Percentiles rank a stretch among this genome's conserved stretches.
phyloP scores from a whole-genome alignment of 768 basidiomycete species.

The Leccinum pellstonianum region DNA sequence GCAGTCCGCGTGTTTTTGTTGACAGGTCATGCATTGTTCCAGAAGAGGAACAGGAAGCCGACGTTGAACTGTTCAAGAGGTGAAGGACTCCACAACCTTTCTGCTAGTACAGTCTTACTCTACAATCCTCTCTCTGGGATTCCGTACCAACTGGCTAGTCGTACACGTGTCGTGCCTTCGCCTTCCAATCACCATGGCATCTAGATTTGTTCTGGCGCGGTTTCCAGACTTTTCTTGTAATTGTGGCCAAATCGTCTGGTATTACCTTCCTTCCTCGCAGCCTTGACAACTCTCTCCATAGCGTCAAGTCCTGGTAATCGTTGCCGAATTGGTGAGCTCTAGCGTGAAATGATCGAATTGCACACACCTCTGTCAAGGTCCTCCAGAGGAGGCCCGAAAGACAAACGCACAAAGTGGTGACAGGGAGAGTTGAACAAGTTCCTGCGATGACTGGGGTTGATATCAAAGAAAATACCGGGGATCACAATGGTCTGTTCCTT shows the following conservation, averaged over 20 bases:
- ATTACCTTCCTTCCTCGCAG: constrained; percentile 56
- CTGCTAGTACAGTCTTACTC: background rate
- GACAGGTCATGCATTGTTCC: constrained; percentile 80
- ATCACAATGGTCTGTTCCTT: constrained; percentile 91
- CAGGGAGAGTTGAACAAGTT: constrained; percentile 90
- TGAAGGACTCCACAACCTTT: background rate
- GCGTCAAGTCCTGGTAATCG: constrained; percentile 68
- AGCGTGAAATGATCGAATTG: background rate
- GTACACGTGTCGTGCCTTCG: background rate
- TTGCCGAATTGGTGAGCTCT: background rate
- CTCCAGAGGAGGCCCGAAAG: constrained; percentile 79
- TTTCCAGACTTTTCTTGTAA: constrained; percentile 59
- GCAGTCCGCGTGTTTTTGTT: constrained; percentile 47
- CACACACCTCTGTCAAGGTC: constrained; percentile 71
- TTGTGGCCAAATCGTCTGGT: constrained; percentile 65
- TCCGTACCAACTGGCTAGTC: background rate
- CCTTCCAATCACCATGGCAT: background rate
- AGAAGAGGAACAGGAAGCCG: constrained; percentile 83
- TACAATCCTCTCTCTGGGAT: background rate
- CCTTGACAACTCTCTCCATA: constrained; percentile 74
- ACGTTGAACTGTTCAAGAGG: constrained; percentile 78
- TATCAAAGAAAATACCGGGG: constrained; percentile 89
- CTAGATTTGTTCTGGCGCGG: constrained; percentile 28
- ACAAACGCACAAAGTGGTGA: constrained; percentile 85
- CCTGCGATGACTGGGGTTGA: constrained; percentile 74